phyloP scores from a whole-genome alignment of 257 asterid genomes.

The Nicotiana noctiflora region DNA sequence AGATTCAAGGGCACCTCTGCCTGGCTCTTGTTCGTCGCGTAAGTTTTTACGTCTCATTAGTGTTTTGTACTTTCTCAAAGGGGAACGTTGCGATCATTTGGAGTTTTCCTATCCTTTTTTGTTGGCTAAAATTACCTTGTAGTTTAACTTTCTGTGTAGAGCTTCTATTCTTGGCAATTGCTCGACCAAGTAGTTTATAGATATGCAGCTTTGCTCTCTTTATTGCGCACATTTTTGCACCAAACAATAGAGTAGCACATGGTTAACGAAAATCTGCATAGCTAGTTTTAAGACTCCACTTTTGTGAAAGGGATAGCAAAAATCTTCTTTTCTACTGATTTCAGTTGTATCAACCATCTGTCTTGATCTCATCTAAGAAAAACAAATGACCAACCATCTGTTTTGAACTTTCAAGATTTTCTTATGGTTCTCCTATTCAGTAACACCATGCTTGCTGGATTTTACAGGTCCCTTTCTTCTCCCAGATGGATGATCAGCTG shows the following conservation, averaged over 20 bases:
- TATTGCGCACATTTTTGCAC: not conserved
- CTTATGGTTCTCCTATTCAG: not conserved
- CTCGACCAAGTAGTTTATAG: not conserved
- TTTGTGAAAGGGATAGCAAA: not conserved
- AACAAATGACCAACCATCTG: not conserved
- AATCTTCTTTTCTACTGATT: not conserved
- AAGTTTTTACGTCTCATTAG: slow-evolving; percentile 20
- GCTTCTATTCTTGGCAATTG: not conserved
- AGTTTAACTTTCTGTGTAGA: not conserved
- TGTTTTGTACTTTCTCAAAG: not conserved
- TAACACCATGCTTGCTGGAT: not conserved
- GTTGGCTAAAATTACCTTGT: not conserved
- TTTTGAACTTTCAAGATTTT: not conserved
- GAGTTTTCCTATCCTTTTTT: not conserved
- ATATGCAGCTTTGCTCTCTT: not conserved
- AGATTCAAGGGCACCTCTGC: slow-evolving; percentile 85
- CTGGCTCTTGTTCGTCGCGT: slow-evolving; percentile 84
- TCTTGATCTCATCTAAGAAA: not conserved
- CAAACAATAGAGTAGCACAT: not conserved
- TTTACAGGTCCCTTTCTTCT: slow-evolving; percentile 77
- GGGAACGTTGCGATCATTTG: not conserved
- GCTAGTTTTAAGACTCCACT: not conserved
- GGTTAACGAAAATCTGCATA: not conserved
- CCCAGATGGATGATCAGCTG: slow-evolving; percentile 84
- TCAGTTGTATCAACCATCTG: not conserved